phyloP scores from a whole-genome alignment of 257 asterid genomes.

The Paulownia fortunei region DNA sequence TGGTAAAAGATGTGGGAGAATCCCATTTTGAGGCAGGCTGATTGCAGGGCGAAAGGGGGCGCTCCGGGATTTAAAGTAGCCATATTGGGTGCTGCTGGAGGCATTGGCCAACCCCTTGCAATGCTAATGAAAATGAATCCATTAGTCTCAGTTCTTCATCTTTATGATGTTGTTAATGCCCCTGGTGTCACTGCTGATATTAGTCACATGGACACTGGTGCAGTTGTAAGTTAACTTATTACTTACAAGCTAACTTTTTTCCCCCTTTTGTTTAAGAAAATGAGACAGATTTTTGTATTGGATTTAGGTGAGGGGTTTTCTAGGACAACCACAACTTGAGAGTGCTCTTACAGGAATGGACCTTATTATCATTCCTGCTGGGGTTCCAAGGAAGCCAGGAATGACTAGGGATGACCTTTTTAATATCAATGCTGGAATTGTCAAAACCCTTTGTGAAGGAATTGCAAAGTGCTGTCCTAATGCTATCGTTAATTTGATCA shows the following conservation, averaged over 20 bases:
- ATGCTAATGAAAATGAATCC: constrained; percentile 96
- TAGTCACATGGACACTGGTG: constrained; percentile 98
- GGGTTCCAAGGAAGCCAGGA: constrained; percentile 95
- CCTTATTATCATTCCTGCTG: constrained; percentile 86
- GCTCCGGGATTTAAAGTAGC: constrained; percentile 96
- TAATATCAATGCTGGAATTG: constrained; percentile 92
- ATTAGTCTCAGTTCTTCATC: constrained; percentile 89
- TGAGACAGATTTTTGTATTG: background rate
- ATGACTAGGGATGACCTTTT: constrained; percentile 93
- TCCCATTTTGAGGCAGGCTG: constrained; percentile 51
- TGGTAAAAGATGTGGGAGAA: constrained; percentile 31
- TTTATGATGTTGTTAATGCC: constrained; percentile 90
- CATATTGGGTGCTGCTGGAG: constrained; percentile 94
- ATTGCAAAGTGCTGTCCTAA: constrained; percentile 76
- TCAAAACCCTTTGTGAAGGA: constrained; percentile 82
- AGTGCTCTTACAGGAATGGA: constrained; percentile 90
- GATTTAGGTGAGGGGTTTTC: constrained; percentile 80
- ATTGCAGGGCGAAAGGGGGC: constrained; percentile 97
- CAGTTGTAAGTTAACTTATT: constrained; percentile 59
- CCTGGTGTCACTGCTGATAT: constrained; percentile 98
- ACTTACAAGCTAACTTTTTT: background rate
- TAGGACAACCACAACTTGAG: constrained; percentile 77
- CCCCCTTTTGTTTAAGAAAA: background rate
- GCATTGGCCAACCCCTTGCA: constrained; percentile 92
- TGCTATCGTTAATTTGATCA: constrained; percentile 83